A percentile compares a stretch with the other conserved stretches of the same genome.
Evolutionary conservation across 2,329 filamentous ascomycete genomes (phyloP).

Genomic region (Microcyclospora pomicola): DNA sequence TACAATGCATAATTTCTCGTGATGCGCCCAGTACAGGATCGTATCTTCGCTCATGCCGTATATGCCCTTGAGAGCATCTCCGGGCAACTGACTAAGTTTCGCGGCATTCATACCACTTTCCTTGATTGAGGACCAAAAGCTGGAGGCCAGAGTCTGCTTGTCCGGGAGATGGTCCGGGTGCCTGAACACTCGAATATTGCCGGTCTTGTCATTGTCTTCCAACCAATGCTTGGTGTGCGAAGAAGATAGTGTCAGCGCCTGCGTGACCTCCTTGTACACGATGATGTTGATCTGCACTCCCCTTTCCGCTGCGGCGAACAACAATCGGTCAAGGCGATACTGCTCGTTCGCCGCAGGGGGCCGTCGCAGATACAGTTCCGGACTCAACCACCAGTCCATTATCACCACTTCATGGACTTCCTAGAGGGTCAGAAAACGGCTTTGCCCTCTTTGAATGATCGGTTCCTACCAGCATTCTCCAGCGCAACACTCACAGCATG

Average conservation of each 20-base stretch:
- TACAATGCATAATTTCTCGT: slow-evolving; percentile 77
- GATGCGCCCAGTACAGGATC: slow-evolving; percentile 83
- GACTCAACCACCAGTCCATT: slow-evolving; percentile 62
- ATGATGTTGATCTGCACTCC: slow-evolving; percentile 77
- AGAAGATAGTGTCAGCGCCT: slow-evolving; percentile 42
- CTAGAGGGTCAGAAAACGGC: no score
- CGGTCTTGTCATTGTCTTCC: slow-evolving; percentile 55
- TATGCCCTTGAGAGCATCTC: slow-evolving; percentile 59
- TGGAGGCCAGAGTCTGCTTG: slow-evolving; percentile 49
- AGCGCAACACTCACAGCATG: slow-evolving; percentile 70
- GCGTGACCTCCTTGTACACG: slow-evolving; percentile 68
- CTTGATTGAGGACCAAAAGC: slow-evolving; percentile 41
- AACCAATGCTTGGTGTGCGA: slow-evolving; percentile 68
- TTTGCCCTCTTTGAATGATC: slow-evolving; percentile 30
- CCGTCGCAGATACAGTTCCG: slow-evolving; percentile 73
- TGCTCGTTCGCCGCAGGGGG: slow-evolving; percentile 69
- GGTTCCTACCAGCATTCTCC: slow-evolving; percentile 59
- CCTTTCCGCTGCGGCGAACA: slow-evolving; percentile 66
- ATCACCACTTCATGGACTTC: slow-evolving; percentile 53
- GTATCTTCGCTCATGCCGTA: slow-evolving; percentile 73
- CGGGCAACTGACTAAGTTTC: slow-evolving; percentile 49
- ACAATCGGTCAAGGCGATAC: slow-evolving; percentile 72
- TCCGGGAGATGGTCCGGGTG: slow-evolving; percentile 80
- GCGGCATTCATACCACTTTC: slow-evolving; percentile 42
- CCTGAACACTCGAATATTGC: slow-evolving; percentile 76